Conservation (phyloP, 805 yeast species). For the Wickerhamomyces silvicola region DNA sequence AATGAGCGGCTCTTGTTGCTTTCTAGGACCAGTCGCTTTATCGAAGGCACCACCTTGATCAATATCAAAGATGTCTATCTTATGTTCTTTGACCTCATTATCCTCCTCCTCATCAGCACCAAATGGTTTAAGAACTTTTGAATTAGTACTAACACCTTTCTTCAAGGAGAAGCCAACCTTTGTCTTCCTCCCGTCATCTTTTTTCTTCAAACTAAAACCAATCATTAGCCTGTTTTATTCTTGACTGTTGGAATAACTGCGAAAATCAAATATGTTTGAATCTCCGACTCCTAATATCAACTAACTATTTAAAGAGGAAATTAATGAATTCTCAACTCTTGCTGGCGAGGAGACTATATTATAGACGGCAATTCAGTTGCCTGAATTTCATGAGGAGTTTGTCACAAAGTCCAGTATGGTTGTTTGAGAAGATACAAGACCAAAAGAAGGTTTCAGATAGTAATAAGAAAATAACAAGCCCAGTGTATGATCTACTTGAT, state of each 20-base stretch:
- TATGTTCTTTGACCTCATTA: slow-evolving; percentile 10
- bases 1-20: slow-evolving; percentile 10
- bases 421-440: neutral
- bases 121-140: slow-evolving; percentile 8
- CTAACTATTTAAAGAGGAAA: too few relatives aligned
- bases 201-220: slow-evolving; percentile 33
- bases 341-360: too few relatives aligned
- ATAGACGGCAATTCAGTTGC: too few relatives aligned
- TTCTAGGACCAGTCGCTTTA: slow-evolving; percentile 9
- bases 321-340: too few relatives aligned
- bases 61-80: slow-evolving; percentile 18
- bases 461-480: too few relatives aligned
- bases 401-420: neutral
- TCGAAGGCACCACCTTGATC: slow-evolving; percentile 17
- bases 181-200: slow-evolving; percentile 6
- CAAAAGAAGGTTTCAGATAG: too few relatives aligned
- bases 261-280: neutral
- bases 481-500: slow-evolving; percentile 8
- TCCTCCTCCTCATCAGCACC: slow-evolving; percentile 15
- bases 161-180: slow-evolving; percentile 28
- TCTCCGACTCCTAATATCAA: neutral
- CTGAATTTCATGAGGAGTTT: too few relatives aligned
- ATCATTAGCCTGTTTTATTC: too few relatives aligned
- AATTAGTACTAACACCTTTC: slow-evolving; percentile 5
- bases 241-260: too few relatives aligned